Percentiles rank a stretch among this genome's conserved stretches.
Evolutionary conservation across 352 stramenopile species (phyloP).

Genomic region (Saprolegnia diclina): DNA sequence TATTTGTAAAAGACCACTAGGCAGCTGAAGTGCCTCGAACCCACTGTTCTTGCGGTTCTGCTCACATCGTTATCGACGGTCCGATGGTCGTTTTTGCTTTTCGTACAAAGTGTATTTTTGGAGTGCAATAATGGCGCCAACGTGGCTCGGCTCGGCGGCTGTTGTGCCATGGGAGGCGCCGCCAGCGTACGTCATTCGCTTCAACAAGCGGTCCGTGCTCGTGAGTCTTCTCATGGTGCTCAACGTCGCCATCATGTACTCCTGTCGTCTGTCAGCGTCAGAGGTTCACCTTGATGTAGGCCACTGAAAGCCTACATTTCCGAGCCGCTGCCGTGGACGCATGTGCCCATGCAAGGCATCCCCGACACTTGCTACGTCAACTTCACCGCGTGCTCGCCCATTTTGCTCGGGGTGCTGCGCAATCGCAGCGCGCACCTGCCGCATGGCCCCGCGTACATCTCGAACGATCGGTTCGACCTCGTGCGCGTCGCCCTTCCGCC

Average conservation of each 20-base stretch:
- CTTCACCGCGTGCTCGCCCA: neutral
- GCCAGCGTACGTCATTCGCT: neutral
- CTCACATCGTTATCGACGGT: too few relatives aligned
- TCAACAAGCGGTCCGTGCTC: neutral
- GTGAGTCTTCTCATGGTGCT: neutral
- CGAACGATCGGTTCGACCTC: neutral
- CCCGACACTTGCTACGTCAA: neutral
- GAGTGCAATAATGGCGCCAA: too few relatives aligned
- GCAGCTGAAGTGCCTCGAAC: too few relatives aligned
- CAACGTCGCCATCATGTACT: constrained; percentile 3
- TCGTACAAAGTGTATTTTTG: too few relatives aligned
- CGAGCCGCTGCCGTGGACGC: constrained; percentile 1
- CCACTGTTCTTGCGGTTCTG: too few relatives aligned
- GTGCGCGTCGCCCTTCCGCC: neutral
- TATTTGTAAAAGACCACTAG: too few relatives aligned
- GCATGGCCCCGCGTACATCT: neutral
- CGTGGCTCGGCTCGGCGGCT: neutral
- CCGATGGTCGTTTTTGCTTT: too few relatives aligned
- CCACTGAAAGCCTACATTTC: constrained; percentile 4
- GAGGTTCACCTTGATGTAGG: neutral
- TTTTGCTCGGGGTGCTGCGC: neutral
- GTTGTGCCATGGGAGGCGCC: neutral
- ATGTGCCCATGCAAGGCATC: neutral
- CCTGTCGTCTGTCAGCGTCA: neutral
- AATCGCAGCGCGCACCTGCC: neutral